Evolutionary conservation across 306 rosid species (phyloP).

Genomic region (Gastrolobium villosum): DNA sequence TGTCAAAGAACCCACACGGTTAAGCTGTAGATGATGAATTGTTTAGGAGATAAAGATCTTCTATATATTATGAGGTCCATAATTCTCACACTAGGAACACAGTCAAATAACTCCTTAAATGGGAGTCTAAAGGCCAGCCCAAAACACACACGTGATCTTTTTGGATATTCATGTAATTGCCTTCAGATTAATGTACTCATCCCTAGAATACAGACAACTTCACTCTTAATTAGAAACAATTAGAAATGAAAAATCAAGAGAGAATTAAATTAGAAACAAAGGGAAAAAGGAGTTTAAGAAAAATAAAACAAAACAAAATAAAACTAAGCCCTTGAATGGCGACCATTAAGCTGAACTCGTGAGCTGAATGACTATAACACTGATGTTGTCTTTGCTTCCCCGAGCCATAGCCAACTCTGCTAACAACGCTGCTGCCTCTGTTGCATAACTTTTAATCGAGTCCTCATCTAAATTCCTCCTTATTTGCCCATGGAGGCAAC

Average conservation of each 20-base stretch:
- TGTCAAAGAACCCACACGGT: no score
- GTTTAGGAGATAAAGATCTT: no score
- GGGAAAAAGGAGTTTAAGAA: no score
- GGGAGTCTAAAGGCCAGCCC: no score
- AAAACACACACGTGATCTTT: background rate
- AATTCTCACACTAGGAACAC: no score
- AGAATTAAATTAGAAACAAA: background rate
- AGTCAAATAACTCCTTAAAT: no score
- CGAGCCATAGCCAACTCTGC: constrained; percentile 76
- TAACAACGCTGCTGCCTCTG: constrained; percentile 51
- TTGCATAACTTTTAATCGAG: constrained; percentile 7
- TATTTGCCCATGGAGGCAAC: constrained; percentile 47
- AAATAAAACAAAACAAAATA: background rate
- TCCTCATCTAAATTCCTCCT: constrained; percentile 42
- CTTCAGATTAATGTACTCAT: background rate
- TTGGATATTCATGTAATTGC: no score
- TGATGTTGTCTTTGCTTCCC: constrained; percentile 76
- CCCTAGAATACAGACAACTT: background rate
- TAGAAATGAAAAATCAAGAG: background rate
- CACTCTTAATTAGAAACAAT: background rate
- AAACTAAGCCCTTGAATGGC: background rate
- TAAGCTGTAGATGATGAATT: no score
- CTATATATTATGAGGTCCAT: no score
- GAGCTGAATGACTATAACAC: constrained; percentile 58
- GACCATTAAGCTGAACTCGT: background rate